Conservation (phyloP, 768 basidiomycete genomes). For the Lentinula guzmanii region DNA sequence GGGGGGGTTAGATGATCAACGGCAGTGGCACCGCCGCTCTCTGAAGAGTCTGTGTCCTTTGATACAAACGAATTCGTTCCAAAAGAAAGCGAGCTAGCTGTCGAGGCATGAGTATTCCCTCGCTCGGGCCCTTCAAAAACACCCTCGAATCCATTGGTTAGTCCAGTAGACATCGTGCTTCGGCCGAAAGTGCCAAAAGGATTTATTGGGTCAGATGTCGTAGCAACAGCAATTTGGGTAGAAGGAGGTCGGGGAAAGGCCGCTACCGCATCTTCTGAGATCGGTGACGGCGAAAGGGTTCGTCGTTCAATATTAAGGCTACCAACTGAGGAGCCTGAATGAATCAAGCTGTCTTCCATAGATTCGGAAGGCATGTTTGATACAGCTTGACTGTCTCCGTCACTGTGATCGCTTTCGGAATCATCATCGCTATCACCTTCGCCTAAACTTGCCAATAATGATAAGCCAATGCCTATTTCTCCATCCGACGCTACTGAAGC, state of each 20-base stretch:
- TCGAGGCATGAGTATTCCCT: not conserved
- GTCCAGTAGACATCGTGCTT: not conserved
- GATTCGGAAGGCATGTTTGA: not conserved
- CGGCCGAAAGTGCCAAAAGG: slow-evolving; percentile 4
- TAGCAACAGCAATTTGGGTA: not conserved
- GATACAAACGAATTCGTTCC: not conserved
- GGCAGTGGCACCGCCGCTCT: not conserved
- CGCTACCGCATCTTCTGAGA: slow-evolving; percentile 2
- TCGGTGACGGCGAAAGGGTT: not conserved
- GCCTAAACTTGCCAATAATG: slow-evolving; percentile 34
- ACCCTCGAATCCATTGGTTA: not conserved
- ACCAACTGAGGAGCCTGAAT: not conserved
- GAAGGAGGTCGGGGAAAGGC: not conserved
- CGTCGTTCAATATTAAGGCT: not conserved
- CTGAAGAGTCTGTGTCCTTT: not conserved
- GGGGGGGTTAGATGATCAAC: not conserved
- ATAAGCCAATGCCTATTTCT: slow-evolving; percentile 63
- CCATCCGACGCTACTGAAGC: slow-evolving; percentile 47
- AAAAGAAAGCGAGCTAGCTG: not conserved
- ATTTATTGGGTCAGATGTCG: not conserved
- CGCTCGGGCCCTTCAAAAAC: not conserved
- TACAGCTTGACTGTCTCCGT: not conserved
- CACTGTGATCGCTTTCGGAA: not conserved
- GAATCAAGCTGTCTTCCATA: not conserved
- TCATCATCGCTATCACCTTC: slow-evolving; percentile 11